Conservation (phyloP, 805 yeast species). For the Zygoascus flipseniorum region DNA sequence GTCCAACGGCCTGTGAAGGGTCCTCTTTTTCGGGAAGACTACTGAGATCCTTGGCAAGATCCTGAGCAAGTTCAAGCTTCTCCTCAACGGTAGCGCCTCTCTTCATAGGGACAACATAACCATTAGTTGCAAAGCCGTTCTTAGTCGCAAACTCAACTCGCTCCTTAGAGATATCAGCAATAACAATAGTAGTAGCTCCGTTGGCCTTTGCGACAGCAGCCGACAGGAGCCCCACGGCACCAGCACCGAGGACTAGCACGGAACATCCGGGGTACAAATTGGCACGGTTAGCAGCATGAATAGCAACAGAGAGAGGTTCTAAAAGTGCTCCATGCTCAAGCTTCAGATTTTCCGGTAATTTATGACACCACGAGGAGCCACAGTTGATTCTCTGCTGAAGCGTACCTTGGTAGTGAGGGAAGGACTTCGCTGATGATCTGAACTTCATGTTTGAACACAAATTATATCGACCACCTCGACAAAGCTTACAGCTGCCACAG, state of each 20-base stretch:
- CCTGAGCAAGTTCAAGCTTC: slow-evolving; percentile 56
- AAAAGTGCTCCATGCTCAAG: slow-evolving; percentile 81
- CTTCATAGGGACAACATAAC: slow-evolving; percentile 19
- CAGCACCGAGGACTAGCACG: slow-evolving; percentile 44
- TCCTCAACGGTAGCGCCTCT: slow-evolving; percentile 32
- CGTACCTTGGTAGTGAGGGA: slow-evolving; percentile 76
- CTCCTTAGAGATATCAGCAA: slow-evolving; percentile 52
- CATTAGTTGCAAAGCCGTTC: slow-evolving; percentile 25
- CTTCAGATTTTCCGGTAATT: slow-evolving; percentile 66
- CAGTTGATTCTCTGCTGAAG: slow-evolving; percentile 33
- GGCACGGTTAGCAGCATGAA: slow-evolving; percentile 62
- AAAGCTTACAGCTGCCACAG: slow-evolving; percentile 67
- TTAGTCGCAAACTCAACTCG: slow-evolving; percentile 27
- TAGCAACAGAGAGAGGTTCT: slow-evolving; percentile 82
- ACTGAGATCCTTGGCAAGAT: slow-evolving; percentile 18
- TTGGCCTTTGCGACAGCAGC: slow-evolving; percentile 69
- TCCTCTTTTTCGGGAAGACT: slow-evolving; percentile 19
- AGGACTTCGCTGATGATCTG: slow-evolving; percentile 54
- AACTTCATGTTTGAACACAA: slow-evolving; percentile 82
- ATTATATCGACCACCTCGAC: slow-evolving; percentile 84
- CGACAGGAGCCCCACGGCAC: slow-evolving; percentile 57
- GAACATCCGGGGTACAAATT: slow-evolving; percentile 50
- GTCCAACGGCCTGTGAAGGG: slow-evolving; percentile 20
- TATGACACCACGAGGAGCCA: slow-evolving; percentile 76
- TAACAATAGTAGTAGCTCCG: slow-evolving; percentile 53